A percentile compares a stretch with the other conserved stretches of the same genome.
Evolutionary conservation across 768 basidiomycete genomes (phyloP).

Genomic region (Chalciporus sphaerocephalus): DNA sequence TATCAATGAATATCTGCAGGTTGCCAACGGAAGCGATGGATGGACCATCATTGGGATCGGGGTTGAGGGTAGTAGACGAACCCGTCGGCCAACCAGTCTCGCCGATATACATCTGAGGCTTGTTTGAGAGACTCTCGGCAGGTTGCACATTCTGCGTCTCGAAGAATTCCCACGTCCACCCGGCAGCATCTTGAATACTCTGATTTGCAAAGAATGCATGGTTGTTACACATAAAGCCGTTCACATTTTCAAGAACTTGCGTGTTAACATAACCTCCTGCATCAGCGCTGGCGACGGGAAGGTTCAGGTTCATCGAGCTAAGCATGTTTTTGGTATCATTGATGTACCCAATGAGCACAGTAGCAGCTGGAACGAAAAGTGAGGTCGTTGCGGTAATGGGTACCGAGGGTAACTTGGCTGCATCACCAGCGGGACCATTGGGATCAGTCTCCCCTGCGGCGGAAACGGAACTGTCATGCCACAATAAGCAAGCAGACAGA

Average conservation of each 20-base stretch:
- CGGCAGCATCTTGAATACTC: slow-evolving; percentile 59
- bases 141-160: slow-evolving; percentile 52
- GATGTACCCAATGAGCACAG: slow-evolving; percentile 62
- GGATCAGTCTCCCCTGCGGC: slow-evolving; percentile 47
- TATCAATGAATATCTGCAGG: slow-evolving; percentile 76
- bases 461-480: slow-evolving; percentile 51
- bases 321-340: slow-evolving; percentile 59
- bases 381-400: background rate
- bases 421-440: slow-evolving; percentile 54
- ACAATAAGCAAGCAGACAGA: slow-evolving; percentile 2
- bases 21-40: slow-evolving; percentile 57
- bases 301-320: slow-evolving; percentile 53
- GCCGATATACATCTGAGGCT: slow-evolving; percentile 83
- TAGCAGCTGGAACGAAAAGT: slow-evolving; percentile 41
- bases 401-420: slow-evolving; percentile 16
- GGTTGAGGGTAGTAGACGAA: slow-evolving; percentile 53
- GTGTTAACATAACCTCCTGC: slow-evolving; percentile 84
- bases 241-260: slow-evolving; percentile 54
- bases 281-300: slow-evolving; percentile 73
- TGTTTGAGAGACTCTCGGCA: slow-evolving; percentile 60
- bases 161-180: slow-evolving; percentile 84
- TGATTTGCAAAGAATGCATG: slow-evolving; percentile 94
- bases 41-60: slow-evolving; percentile 62
- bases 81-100: slow-evolving; percentile 87
- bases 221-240: slow-evolving; percentile 86